Evolutionary conservation across 108 stramenopile species (phyloP).

Genomic region (Nitzschia sp.): DNA sequence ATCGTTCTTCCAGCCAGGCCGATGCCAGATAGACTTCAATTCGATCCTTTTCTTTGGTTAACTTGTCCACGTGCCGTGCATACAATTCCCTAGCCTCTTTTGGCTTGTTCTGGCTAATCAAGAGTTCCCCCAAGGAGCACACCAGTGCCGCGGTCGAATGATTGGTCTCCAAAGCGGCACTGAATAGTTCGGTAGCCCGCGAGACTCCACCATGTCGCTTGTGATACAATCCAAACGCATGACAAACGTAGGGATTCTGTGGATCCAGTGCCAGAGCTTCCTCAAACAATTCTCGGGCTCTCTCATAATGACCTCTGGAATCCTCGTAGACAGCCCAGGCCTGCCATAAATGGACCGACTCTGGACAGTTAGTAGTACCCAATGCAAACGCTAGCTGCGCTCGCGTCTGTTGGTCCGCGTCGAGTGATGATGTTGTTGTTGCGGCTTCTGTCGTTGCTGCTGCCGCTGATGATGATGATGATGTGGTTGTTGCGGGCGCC

Average conservation of each 20-base stretch:
- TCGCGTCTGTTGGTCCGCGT: background rate
- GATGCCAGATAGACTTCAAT: slow-evolving; percentile 74
- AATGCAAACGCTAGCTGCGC: slow-evolving; percentile 57
- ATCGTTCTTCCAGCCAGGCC: slow-evolving; percentile 77
- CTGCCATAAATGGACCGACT: slow-evolving; percentile 72
- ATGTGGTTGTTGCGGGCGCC: too few species aligned
- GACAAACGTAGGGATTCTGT: slow-evolving; percentile 77
- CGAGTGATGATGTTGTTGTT: too few species aligned
- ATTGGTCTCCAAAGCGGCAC: slow-evolving; percentile 38
- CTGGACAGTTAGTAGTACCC: slow-evolving; percentile 63
- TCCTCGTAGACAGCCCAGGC: slow-evolving; percentile 83
- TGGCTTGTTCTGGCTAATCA: slow-evolving; percentile 33
- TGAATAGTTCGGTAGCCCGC: slow-evolving; percentile 53
- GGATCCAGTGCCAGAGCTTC: slow-evolving; percentile 63
- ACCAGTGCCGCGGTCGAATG: slow-evolving; percentile 77
- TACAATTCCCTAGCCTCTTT: slow-evolving; percentile 57
- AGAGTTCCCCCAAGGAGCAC: slow-evolving; percentile 67
- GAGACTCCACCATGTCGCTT: slow-evolving; percentile 12
- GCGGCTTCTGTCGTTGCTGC: too few species aligned
- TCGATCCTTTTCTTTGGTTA: slow-evolving; percentile 56
- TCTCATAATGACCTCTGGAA: slow-evolving; percentile 37
- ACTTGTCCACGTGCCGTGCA: slow-evolving; percentile 24
- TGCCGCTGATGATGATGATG: too few species aligned
- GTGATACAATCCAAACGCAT: slow-evolving; percentile 72
- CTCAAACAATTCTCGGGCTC: slow-evolving; percentile 61